Evolutionary conservation across 2,329 filamentous ascomycete species (phyloP).

Genomic region (Saccharata proteae): DNA sequence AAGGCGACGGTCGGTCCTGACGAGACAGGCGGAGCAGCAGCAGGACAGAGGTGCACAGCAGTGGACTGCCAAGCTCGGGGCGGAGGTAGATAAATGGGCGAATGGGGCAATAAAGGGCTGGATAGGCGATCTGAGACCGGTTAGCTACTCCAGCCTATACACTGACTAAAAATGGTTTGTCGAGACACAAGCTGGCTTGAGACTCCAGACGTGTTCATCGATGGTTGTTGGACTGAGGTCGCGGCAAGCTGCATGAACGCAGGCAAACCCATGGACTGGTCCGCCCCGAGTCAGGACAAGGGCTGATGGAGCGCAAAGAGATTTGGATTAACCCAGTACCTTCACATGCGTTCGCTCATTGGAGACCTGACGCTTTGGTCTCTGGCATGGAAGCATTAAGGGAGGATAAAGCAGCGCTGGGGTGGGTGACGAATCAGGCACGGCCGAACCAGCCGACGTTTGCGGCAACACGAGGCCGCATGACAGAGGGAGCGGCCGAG

Average conservation of each 20-base stretch:
- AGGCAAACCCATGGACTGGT: conserved; percentile 12
- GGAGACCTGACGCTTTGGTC: conserved; percentile 2
- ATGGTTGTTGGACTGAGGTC: conserved; percentile 21
- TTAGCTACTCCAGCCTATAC: conserved; percentile 24
- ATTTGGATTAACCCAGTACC: conserved; percentile 1
- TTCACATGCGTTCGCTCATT: conserved; percentile 5
- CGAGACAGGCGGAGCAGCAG: conserved; percentile 3
- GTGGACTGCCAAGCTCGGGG: background rate
- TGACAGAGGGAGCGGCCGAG: background rate
- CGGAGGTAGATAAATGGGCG: conserved; percentile 10
- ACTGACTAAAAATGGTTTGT: conserved; percentile 22
- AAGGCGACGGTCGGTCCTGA: background rate
- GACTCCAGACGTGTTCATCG: conserved; percentile 22
- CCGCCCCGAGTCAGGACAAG: conserved; percentile 18
- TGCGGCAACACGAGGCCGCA: conserved; percentile 3
- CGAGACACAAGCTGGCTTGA: conserved; percentile 21
- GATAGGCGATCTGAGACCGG: conserved; percentile 23
- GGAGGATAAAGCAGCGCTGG: conserved; percentile 5
- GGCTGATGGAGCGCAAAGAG: too few species aligned
- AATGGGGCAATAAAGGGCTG: conserved; percentile 14
- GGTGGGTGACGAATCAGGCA: conserved; percentile 6
- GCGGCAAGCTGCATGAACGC: conserved; percentile 20
- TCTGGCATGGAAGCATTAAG: conserved; percentile 2
- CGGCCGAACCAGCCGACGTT: conserved; percentile 5
- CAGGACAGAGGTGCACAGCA: background rate